Evolutionary conservation across 495 filamentous ascomycete genomes (phyloP).

Genomic region (Daldinia grandis): DNA sequence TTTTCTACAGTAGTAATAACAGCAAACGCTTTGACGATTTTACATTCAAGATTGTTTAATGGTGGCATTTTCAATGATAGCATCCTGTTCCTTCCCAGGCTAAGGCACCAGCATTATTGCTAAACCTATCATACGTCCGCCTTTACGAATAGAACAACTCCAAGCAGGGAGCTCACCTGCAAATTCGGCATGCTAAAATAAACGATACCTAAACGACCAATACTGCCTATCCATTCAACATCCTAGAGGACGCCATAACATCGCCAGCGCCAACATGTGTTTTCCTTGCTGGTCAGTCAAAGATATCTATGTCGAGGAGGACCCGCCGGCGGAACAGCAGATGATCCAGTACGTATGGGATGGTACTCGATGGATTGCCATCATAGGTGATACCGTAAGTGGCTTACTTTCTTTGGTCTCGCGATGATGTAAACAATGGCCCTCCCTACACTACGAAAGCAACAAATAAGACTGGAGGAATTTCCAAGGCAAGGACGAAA

Average conservation of each 20-base stretch:
- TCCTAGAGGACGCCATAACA: not conserved
- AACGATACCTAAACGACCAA: not conserved
- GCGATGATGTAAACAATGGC: not conserved
- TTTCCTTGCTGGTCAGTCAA: conserved; percentile 55
- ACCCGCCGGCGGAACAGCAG: conserved; percentile 15
- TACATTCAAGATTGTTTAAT: not conserved
- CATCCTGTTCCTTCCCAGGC: conserved; percentile 1
- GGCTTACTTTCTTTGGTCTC: not conserved
- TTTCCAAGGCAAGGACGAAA: not conserved
- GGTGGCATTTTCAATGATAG: not conserved
- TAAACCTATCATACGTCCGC: not conserved
- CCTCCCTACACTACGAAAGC: not conserved
- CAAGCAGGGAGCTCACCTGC: not conserved
- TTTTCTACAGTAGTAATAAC: not conserved
- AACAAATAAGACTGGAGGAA: not conserved
- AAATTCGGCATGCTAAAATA: not conserved
- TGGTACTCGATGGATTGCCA: conserved; percentile 44
- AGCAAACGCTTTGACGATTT: not conserved
- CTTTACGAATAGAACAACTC: not conserved
- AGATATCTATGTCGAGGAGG: conserved; percentile 52
- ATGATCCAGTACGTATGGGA: conserved; percentile 48
- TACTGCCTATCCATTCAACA: not conserved
- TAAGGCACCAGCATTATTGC: not conserved
- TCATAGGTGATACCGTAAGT: conserved; percentile 31
- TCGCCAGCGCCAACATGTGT: conserved; percentile 46